A percentile compares a stretch with the other conserved stretches of the same genome.
Conservation (phyloP, 352 stramenopile species). For the Pythium folliculosum region DNA sequence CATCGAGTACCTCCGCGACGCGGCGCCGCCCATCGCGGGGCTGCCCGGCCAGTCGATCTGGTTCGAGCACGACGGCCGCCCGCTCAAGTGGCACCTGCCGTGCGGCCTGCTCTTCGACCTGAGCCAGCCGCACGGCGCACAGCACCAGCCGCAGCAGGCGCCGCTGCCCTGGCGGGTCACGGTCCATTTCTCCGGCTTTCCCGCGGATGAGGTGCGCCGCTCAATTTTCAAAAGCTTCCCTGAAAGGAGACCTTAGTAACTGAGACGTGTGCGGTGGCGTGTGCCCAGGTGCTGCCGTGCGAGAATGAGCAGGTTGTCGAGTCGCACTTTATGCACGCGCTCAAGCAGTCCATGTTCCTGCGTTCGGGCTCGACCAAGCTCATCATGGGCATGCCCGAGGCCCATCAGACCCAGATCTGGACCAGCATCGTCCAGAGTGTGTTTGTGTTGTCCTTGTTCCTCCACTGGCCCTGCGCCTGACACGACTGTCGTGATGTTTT, state of each 20-base stretch:
- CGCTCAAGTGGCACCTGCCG: slow-evolving; percentile 80
- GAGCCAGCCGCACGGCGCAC: slow-evolving; percentile 22
- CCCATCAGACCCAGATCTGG: slow-evolving; percentile 83
- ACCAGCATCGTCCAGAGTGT: slow-evolving; percentile 71
- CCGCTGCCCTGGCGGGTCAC: slow-evolving; percentile 67
- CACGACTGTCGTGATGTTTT: too few relatives aligned
- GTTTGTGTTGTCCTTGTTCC: neutral
- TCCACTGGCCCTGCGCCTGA: too few relatives aligned
- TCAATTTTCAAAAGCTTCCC: neutral
- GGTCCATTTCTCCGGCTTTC: slow-evolving; percentile 82
- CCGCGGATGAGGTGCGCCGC: slow-evolving; percentile 40
- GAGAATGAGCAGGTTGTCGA: slow-evolving; percentile 79
- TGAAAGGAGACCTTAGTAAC: neutral
- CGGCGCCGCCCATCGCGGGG: slow-evolving; percentile 59
- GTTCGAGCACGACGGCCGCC: slow-evolving; percentile 62
- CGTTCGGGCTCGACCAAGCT: slow-evolving; percentile 74
- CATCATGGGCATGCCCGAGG: slow-evolving; percentile 79
- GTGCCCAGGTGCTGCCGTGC: slow-evolving; percentile 54
- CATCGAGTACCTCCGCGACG: slow-evolving; percentile 80
- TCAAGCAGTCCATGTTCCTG: slow-evolving; percentile 81
- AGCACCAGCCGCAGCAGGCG: slow-evolving; percentile 6
- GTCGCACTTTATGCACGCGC: slow-evolving; percentile 84
- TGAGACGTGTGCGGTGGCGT: neutral
- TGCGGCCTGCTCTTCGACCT: slow-evolving; percentile 76
- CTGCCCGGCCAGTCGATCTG: slow-evolving; percentile 62